phyloP scores from a whole-genome alignment of 805 yeast genomes.

The Zygoascus tannicola region DNA sequence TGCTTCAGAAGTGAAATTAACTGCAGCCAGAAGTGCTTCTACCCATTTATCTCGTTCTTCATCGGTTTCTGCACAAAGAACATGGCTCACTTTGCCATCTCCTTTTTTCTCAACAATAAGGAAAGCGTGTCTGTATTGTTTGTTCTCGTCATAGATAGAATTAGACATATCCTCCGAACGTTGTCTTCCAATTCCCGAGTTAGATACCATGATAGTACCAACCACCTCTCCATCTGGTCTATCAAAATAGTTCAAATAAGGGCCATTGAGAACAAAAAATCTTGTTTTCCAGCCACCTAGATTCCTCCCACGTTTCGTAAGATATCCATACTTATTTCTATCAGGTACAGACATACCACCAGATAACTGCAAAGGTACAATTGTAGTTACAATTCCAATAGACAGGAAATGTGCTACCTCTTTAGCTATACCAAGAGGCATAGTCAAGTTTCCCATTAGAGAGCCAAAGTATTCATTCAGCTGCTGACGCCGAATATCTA shows the following conservation, averaged over 20 bases:
- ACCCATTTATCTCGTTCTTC: constrained; percentile 72
- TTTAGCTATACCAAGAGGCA: constrained; percentile 33
- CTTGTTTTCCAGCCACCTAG: constrained; percentile 61
- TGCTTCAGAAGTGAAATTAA: constrained; percentile 1
- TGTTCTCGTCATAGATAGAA: constrained; percentile 27
- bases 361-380: neutral
- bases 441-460: constrained; percentile 46
- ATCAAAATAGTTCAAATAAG: constrained; percentile 48
- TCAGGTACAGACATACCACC: constrained; percentile 20
- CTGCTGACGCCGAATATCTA: constrained; percentile 48
- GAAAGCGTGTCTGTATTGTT: constrained; percentile 44
- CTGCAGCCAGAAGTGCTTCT: constrained; percentile 31
- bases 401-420: neutral
- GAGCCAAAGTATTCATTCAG: constrained; percentile 53
- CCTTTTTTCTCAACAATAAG: constrained; percentile 36
- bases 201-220: constrained; percentile 43
- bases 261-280: constrained; percentile 59
- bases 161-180: constrained; percentile 30
- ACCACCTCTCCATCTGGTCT: constrained; percentile 43
- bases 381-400: neutral
- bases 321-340: constrained; percentile 55
- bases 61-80: constrained; percentile 71
- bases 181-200: constrained; percentile 51
- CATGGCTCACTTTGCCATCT: constrained; percentile 32
- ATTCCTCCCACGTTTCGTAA: constrained; percentile 57